Conservation (phyloP, 345 rosid genomes). For the Rhodamnia rubescens region DNA sequence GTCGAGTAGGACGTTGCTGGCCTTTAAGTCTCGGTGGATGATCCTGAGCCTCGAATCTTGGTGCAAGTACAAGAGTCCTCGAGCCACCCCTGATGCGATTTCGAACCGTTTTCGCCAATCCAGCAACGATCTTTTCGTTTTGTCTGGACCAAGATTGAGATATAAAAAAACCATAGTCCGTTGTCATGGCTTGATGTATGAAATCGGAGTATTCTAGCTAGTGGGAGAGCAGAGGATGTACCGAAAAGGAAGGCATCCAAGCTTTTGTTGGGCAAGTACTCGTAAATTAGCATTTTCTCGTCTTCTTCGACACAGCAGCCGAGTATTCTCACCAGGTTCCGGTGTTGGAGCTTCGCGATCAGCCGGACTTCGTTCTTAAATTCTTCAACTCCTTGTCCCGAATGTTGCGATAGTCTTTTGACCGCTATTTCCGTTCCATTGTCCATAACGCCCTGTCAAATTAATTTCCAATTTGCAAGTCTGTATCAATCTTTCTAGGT, state of each 20-base stretch:
- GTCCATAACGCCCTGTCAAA: slow-evolving; percentile 15
- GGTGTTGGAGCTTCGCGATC: slow-evolving; percentile 25
- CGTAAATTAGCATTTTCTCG: slow-evolving; percentile 29
- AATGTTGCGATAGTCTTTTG: slow-evolving; percentile 20
- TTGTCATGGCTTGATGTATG: neutral
- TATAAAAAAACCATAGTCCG: too few relatives aligned
- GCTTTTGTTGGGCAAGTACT: slow-evolving; percentile 28
- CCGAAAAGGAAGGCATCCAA: slow-evolving; percentile 24
- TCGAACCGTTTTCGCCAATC: slow-evolving; percentile 49
- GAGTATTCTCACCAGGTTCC: slow-evolving; percentile 18
- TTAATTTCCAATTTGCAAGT: neutral
- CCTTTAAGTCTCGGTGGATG: slow-evolving; percentile 64
- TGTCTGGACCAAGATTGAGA: neutral
- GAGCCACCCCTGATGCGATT: slow-evolving; percentile 47
- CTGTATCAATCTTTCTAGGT: neutral
- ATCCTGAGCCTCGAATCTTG: slow-evolving; percentile 66
- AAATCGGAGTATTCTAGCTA: neutral
- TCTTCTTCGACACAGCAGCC: slow-evolving; percentile 19
- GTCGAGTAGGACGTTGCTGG: slow-evolving; percentile 53
- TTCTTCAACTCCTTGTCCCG: slow-evolving; percentile 24
- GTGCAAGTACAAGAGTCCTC: slow-evolving; percentile 66
- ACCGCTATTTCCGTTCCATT: slow-evolving; percentile 19
- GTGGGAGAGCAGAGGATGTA: neutral
- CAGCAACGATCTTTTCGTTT: neutral
- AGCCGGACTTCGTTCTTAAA: slow-evolving; percentile 23